Evolutionary conservation across 257 asterid species (phyloP).

Genomic region (Jacaranda mimosifolia): DNA sequence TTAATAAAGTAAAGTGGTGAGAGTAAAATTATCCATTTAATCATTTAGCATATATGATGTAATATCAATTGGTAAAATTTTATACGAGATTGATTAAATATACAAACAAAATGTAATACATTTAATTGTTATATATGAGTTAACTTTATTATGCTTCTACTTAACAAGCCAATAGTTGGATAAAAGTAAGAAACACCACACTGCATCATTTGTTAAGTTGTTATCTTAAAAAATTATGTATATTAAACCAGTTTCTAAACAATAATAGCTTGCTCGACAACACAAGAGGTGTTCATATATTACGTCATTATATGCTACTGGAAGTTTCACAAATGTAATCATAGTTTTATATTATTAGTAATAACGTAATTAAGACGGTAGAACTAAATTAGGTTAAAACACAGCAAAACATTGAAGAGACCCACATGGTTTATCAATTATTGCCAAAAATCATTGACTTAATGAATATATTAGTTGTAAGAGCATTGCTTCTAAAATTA

Average conservation of each 20-base stretch:
- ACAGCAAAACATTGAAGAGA: not conserved
- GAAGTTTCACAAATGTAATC: not conserved
- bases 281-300: not conserved
- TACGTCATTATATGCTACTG: not conserved
- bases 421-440: not conserved
- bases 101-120: too few species aligned
- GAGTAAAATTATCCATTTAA: too few species aligned
- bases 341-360: not conserved
- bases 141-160: too few species aligned
- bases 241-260: not conserved
- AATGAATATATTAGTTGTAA: not conserved
- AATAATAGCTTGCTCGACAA: not conserved
- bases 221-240: too few species aligned
- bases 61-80: too few species aligned
- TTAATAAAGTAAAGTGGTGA: too few species aligned
- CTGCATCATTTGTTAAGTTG: too few species aligned
- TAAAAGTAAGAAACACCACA: too few species aligned
- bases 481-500: not conserved
- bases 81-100: too few species aligned
- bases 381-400: not conserved
- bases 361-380: not conserved
- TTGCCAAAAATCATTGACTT: not conserved
- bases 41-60: too few species aligned
- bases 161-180: too few species aligned
- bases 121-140: too few species aligned